Conservation (phyloP, 768 basidiomycete genomes). For the Russula griseocarnosa region DNA sequence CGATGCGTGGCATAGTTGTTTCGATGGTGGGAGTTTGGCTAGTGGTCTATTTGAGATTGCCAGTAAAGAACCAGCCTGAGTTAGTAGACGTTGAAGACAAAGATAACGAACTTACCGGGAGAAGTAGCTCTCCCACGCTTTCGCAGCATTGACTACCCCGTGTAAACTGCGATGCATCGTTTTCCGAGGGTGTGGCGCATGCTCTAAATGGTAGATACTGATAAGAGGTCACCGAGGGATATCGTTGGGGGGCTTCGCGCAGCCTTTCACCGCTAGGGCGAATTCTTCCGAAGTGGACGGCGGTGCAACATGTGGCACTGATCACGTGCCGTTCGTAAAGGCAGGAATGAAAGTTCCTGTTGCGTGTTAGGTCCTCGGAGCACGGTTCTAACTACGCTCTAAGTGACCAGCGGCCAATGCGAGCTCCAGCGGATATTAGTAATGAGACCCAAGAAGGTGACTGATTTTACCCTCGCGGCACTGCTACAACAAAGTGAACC, state of each 20-base stretch:
- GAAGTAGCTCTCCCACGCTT: not conserved
- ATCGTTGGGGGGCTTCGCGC: not conserved
- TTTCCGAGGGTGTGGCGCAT: not conserved
- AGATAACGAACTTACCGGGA: no score
- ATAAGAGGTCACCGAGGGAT: not conserved
- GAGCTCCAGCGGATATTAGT: no score
- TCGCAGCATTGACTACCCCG: not conserved
- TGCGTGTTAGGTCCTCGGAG: no score
- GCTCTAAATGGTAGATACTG: not conserved
- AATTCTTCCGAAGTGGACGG: not conserved
- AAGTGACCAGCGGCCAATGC: no score
- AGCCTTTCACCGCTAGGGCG: not conserved
- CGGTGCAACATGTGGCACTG: no score
- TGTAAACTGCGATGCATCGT: not conserved
- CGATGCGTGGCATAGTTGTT: not conserved
- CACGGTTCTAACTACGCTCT: no score
- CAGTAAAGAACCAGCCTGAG: not conserved
- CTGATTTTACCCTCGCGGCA: not conserved
- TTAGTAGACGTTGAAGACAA: not conserved
- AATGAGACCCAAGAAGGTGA: no score
- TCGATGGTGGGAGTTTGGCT: no score
- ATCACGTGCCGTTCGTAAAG: no score
- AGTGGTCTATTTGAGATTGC: not conserved
- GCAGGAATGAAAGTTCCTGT: no score
- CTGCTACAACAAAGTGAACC: not conserved